A percentile compares a stretch with the other conserved stretches of the same genome.
phyloP scores from a whole-genome alignment of 2,329 filamentous ascomycete species.

The Septoria linicola region DNA sequence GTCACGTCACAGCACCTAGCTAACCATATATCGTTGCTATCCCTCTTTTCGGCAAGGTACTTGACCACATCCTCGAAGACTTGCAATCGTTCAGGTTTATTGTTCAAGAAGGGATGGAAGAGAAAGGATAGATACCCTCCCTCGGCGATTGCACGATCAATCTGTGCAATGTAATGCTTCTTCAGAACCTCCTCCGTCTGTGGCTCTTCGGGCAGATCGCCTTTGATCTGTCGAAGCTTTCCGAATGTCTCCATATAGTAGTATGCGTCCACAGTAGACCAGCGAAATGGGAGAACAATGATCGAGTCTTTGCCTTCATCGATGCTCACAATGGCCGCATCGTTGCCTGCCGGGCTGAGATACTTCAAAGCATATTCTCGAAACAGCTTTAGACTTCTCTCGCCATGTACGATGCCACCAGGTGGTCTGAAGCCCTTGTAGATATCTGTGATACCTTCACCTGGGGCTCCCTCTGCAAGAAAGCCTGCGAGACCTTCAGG shows the following conservation, averaged over 20 bases:
- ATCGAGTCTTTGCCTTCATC: slow-evolving; percentile 23
- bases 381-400: slow-evolving; percentile 35
- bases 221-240: slow-evolving; percentile 33
- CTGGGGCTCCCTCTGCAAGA: slow-evolving; percentile 7
- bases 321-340: slow-evolving; percentile 28
- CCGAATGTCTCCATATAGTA: slow-evolving; percentile 37
- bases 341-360: slow-evolving; percentile 36
- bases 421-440: slow-evolving; percentile 38
- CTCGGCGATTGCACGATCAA: slow-evolving; percentile 33
- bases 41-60: slow-evolving; percentile 30
- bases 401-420: slow-evolving; percentile 35
- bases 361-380: slow-evolving; percentile 34
- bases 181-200: slow-evolving; percentile 27
- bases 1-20: slow-evolving; percentile 34
- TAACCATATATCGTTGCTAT: slow-evolving; percentile 34
- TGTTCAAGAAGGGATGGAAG: slow-evolving; percentile 38
- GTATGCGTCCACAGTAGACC: slow-evolving; percentile 37
- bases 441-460: slow-evolving; percentile 16
- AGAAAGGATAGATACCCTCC: slow-evolving; percentile 34
- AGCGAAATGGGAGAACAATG: slow-evolving; percentile 33
- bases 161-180: slow-evolving; percentile 26
- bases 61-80: slow-evolving; percentile 33
- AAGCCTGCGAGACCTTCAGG: slow-evolving; percentile 25
- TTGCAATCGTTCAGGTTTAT: slow-evolving; percentile 26
- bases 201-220: slow-evolving; percentile 23